These are phyloP conservation scores for Diaporthe velutina DNA, from an alignment of 2,329 filamentous ascomycete species.

Conservation along the genomic window DNA sequence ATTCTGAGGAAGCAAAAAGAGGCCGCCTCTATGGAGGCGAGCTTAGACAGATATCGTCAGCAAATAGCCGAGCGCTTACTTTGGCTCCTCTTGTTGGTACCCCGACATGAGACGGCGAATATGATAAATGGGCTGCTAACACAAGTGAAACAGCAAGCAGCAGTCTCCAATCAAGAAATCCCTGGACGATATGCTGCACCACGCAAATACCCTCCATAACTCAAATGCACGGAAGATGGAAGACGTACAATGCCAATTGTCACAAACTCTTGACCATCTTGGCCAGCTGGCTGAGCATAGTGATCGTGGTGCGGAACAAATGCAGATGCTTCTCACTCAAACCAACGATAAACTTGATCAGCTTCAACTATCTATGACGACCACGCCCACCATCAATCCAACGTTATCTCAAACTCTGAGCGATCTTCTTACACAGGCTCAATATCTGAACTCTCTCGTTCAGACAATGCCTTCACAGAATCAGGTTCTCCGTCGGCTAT, in stretches of 20 bases:
- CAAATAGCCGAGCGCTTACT: slow-evolving; percentile 10
- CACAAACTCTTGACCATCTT: not conserved
- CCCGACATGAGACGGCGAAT: too few relatives aligned
- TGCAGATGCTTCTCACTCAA: not conserved
- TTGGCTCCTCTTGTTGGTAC: not conserved
- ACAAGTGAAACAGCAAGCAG: not conserved
- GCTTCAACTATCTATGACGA: not conserved
- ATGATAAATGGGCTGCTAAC: not conserved
- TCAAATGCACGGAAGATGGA: slow-evolving; percentile 3
- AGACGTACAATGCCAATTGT: not conserved
- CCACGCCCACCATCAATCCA: not conserved
- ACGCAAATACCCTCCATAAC: not conserved
- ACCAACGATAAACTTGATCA: slow-evolving; percentile 2
- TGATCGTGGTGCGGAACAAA: not conserved
- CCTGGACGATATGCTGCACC: slow-evolving; percentile 10
- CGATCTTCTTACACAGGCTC: not conserved
- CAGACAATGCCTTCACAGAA: not conserved
- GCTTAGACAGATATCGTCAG: slow-evolving; percentile 5
- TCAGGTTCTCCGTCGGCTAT: slow-evolving; percentile 5
- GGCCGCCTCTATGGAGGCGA: not conserved
- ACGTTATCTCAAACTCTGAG: not conserved
- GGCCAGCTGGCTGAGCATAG: not conserved
- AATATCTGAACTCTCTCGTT: not conserved
- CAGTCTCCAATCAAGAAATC: slow-evolving; percentile 19
- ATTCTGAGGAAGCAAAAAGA: slow-evolving; percentile 17